Percentiles rank a stretch among this genome's conserved stretches.
Conservation (phyloP, 2,329 filamentous ascomycete genomes). For the Diaporthe citrichinensis region DNA sequence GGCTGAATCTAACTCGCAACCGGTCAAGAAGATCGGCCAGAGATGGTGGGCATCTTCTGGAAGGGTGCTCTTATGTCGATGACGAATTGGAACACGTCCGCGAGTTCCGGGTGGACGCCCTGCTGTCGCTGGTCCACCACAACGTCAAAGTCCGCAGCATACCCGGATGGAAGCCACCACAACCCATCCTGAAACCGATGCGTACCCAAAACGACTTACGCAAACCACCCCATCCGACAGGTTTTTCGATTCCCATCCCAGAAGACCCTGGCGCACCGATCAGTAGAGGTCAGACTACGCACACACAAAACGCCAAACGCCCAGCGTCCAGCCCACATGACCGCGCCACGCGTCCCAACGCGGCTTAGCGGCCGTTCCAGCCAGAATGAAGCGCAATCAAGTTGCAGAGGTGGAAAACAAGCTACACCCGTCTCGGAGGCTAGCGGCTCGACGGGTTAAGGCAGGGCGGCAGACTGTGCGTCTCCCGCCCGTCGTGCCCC, state of each 20-base stretch:
- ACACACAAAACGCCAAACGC: neutral
- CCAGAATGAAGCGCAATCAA: neutral
- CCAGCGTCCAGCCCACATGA: conserved; percentile 17
- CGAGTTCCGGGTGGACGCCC: neutral
- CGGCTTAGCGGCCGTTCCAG: conserved; percentile 23
- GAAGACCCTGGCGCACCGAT: conserved; percentile 1
- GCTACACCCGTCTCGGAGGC: conserved; percentile 17
- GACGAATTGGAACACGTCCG: conserved; percentile 21
- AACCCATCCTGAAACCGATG: neutral
- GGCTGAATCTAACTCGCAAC: neutral
- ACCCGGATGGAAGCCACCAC: neutral
- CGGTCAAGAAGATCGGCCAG: conserved; percentile 16
- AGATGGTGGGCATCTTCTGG: conserved; percentile 1
- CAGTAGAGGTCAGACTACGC: neutral
- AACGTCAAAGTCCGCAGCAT: neutral
- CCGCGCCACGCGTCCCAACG: conserved; percentile 4
- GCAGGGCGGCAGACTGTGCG: conserved; percentile 24
- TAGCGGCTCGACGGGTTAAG: conserved; percentile 15
- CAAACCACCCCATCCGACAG: neutral
- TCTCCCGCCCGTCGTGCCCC: neutral
- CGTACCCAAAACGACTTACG: neutral
- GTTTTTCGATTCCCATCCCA: neutral
- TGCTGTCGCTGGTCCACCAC: neutral
- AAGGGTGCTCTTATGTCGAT: neutral
- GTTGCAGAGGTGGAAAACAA: neutral